Evolutionary conservation across 148 eudicot species (phyloP).

Genomic region (Bassia scoparia): DNA sequence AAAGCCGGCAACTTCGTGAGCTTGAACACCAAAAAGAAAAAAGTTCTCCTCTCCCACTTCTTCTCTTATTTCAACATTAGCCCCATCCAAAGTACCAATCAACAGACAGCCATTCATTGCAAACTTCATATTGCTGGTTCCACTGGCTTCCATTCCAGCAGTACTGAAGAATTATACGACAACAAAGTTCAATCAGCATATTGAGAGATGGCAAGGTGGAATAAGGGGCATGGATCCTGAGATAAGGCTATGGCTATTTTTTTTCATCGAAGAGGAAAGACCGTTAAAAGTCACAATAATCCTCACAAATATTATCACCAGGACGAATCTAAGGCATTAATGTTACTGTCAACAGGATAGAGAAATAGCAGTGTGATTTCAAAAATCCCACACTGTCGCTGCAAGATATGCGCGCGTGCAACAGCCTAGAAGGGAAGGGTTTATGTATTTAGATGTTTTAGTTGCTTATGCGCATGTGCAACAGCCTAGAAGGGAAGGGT

Average conservation of each 20-base stretch:
- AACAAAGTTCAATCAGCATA: slow-evolving; percentile 5
- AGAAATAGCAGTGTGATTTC: background rate
- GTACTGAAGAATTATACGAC: slow-evolving; percentile 39
- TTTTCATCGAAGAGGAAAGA: background rate
- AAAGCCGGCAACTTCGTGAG: slow-evolving; percentile 65
- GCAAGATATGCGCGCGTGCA: background rate
- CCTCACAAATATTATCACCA: background rate
- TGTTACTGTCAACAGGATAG: background rate
- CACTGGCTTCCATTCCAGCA: slow-evolving; percentile 99
- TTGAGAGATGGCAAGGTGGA: background rate
- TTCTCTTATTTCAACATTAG: slow-evolving; percentile 93
- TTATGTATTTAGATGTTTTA: background rate
- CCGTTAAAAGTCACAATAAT: background rate
- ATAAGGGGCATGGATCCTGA: slow-evolving; percentile 7
- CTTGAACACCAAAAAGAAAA: slow-evolving; percentile 85
- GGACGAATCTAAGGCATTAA: background rate
- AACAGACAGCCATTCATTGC: slow-evolving; percentile 88
- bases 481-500: background rate
- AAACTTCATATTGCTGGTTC: slow-evolving; percentile 99
- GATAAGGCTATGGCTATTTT: background rate
- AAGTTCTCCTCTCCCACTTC: slow-evolving; percentile 89
- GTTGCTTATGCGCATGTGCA: background rate
- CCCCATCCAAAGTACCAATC: slow-evolving; percentile 94
- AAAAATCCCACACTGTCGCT: background rate
- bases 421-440: background rate